Evolutionary conservation across 768 basidiomycete genomes (phyloP), one percentile per base, ranked within the genome.

Genomic region (Rhodotorula toruloides): DNA sequence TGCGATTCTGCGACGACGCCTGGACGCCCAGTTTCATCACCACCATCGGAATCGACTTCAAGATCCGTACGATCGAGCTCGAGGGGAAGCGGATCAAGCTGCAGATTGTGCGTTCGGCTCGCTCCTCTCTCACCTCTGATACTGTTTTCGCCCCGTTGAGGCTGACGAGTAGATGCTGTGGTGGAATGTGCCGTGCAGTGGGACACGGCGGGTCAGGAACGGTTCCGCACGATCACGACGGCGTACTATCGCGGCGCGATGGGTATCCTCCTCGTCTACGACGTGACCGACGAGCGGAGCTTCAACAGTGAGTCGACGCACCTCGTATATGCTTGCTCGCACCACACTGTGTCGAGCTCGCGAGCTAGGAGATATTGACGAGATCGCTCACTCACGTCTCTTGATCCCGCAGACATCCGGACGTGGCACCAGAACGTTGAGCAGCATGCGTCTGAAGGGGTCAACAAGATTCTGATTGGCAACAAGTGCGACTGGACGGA

Each of bases 21-120:
- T 99, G 93, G 92, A 98, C 96, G 40, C 93, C 93, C 54, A 92
- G 90, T 49, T 98, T 97, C 82, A 98, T 97, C 80, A 97, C 93
- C 63, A 99, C 96, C 63, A 99, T 99, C 78, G 96, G 94, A 65
- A 93, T 97, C 73, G 92, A 96, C 84, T 96, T 96, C 84, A 94
- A 93, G 87, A 98, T 98, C 79, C 87, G 94, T 40, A 97, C 93
- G 57, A 97, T 98, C 77, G 93, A 98, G 78, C 84, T 98, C 55
- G 94, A 98, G 74, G 94, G 94, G 46, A 97, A 97, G 81, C 86
- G 90, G 50, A 92, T 97, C 78, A 98, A 98, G 80, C 84, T 98
- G n/a, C 94, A 98, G 79, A 98, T 98, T 77, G 93, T 94, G 71
- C 72, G 89, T 83, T n/a, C n/a, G n/a, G n/a, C n/a, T n/a, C n/a